A percentile compares a stretch with the other conserved stretches of the same genome.
These are phyloP conservation scores for Penicillium paradoxum DNA, from an alignment of 495 filamentous ascomycete genomes.

Conservation along the genomic window DNA sequence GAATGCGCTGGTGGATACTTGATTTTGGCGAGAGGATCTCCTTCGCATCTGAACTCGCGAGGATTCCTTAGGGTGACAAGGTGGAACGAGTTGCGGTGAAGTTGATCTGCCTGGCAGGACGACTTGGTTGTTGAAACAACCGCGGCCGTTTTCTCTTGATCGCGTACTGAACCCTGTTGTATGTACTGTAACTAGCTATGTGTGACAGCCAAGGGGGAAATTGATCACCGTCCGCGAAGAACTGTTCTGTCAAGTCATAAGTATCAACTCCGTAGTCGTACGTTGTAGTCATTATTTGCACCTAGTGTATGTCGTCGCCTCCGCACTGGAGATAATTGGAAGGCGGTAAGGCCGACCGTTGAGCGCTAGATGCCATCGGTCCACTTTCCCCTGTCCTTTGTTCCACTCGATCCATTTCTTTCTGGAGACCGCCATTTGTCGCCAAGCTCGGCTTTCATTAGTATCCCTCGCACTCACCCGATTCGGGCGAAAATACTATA, in stretches of 20 bases:
- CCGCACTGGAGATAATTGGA: not conserved
- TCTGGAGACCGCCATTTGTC: constrained; percentile 6
- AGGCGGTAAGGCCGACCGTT: constrained; percentile 11
- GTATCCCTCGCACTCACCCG: not conserved
- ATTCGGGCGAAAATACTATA: not conserved
- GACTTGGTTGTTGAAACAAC: constrained; percentile 5
- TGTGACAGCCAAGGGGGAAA: constrained; percentile 20
- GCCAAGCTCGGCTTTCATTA: not conserved
- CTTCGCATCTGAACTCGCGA: constrained; percentile 15
- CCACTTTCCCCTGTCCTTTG: constrained; percentile 13
- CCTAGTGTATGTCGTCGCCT: no score
- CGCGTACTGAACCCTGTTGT: constrained; percentile 13
- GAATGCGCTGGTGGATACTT: constrained; percentile 10
- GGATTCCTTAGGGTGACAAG: constrained; percentile 6
- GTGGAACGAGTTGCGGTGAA: constrained; percentile 5
- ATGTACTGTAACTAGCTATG: constrained; percentile 24
- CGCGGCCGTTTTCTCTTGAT: constrained; percentile 22
- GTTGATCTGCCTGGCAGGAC: not conserved
- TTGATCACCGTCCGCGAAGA: constrained; percentile 22
- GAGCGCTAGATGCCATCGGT: constrained; percentile 18
- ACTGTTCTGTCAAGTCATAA: no score
- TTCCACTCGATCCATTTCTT: constrained; percentile 1
- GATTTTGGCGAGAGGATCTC: constrained; percentile 5
- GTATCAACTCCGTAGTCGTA: no score
- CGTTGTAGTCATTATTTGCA: no score